Evolutionary conservation across 106 monocot genomes (phyloP), one percentile per base, ranked within the genome.

Genomic region (Posidonia australis): DNA sequence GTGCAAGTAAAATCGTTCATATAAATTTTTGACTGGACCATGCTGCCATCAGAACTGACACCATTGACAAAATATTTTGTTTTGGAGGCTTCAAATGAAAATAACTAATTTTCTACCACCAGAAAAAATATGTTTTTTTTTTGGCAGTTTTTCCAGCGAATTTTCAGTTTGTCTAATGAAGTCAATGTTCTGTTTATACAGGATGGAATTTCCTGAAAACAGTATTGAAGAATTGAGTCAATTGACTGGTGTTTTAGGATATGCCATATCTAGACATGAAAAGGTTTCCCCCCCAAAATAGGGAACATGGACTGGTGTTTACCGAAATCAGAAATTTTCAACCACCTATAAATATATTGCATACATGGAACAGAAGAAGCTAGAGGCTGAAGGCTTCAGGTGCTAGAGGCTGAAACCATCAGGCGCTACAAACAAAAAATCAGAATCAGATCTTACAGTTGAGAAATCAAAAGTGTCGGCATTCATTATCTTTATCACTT

Each of bases 161-260:
- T 61, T 19, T 30, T 20, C 18, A 60, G n/a, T 17, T 9, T 64
- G 29, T 64, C 18, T 22, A 5, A 13, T 52, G 31, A 29, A 13
- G 18, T 31, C 52, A 61, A 16, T 42, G 10, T 19, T 23, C 30
- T 51, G 10, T 53, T 52, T 24, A 13, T 1, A 53, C 52, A 66
- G 66, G 29, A 28, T 51, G 53, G 51, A 51, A 20, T 51, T 29
- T 32, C 51, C 66, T 51, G 66, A 66, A 25, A 32, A 21, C 26
- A 66, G 52, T 31, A 13, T 52, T 51, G 53, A 52, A 32, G 49
- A 51, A 51, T 36, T n/a, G n/a, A n/a, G n/a, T n/a, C n/a, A n/a
- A n/a, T n/a, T 53, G n/a, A 19, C 2, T 29, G 52, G 17, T 41
- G 1, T 52, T 32, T 53, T 20, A 31, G 31, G 20, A 52, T 11